Conservation (phyloP, 768 basidiomycete genomes). For the Auricularia auricula-judae region DNA sequence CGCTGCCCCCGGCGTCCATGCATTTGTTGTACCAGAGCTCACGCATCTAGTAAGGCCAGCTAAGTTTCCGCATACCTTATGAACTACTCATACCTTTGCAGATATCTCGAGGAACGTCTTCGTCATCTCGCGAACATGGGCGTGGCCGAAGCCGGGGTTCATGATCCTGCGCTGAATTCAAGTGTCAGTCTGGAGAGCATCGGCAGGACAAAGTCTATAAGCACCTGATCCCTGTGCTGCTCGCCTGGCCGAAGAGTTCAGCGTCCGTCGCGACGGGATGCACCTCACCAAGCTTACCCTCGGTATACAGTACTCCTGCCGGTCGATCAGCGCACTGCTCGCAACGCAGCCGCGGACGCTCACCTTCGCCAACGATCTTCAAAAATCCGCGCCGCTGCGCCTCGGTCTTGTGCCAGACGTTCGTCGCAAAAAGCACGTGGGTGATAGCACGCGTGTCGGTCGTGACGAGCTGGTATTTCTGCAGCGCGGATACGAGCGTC, state of each 20-base stretch:
- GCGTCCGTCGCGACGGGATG: constrained; percentile 4
- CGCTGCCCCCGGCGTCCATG: constrained; percentile 1
- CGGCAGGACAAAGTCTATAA: not conserved
- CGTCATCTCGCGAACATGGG: constrained; percentile 47
- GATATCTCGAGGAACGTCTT: constrained; percentile 48
- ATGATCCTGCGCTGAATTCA: not conserved
- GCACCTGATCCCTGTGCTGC: not conserved
- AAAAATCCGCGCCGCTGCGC: constrained; percentile 19
- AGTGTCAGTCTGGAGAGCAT: not conserved
- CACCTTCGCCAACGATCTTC: constrained; percentile 1
- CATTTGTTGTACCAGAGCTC: constrained; percentile 11
- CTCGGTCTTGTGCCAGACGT: constrained; percentile 44
- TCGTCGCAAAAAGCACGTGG: constrained; percentile 48
- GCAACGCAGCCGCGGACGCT: not conserved
- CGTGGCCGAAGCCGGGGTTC: constrained; percentile 59
- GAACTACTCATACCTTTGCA: constrained; percentile 24
- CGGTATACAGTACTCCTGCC: not conserved
- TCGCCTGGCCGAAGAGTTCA: constrained; percentile 11
- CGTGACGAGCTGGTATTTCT: constrained; percentile 34
- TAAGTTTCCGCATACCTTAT: no score
- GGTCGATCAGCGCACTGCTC: no score
- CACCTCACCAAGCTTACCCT: not conserved
- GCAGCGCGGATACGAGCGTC: no score
- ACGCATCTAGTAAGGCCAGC: constrained; percentile 9
- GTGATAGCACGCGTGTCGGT: constrained; percentile 51